Evolutionary conservation across 2,329 filamentous ascomycete genomes (phyloP), one percentile per base, ranked within the genome.

Genomic region (Venturia pyrina): DNA sequence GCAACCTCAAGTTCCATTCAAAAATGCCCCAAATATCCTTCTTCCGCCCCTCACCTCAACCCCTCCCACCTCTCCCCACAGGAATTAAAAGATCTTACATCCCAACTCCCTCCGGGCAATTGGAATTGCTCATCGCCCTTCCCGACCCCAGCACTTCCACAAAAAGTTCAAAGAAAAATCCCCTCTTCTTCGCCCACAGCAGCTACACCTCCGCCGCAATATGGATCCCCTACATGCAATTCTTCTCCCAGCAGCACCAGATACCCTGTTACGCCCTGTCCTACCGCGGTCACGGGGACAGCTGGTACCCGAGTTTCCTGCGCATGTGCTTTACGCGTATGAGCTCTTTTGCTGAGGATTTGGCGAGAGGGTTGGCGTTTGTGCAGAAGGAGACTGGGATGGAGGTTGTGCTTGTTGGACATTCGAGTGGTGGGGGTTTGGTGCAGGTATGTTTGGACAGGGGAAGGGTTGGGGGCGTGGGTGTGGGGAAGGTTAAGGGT

Each of bases 201-300:
- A 82, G 82, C 62, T 83, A 84, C 75, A 83, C 82, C 50, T 76
- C 76, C 65, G 83, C 83, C 8, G 79, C 78, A 71, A 77, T 83
- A 24, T 85, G 82, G 81, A 74, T 79, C 10, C 76, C 79, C 56
- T 85, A 82, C 69, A 80, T 85, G 76, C 74, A 73, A 32, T 82
- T 76, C 69, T 79, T 85, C 65, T 74, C 80, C 3, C 68, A 72
- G 5, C 72, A 72, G 32, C 69, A 69, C 21, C 78, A 79, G 17
- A 76, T 82, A 67, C 75, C 79, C 0, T 81, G 80, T 71, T 85
- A 84, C 69, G 81, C 83, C 13, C 69, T 84, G 43, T 83, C 80
- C 8, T 75, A 81, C 46, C 79, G 83, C 6, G 82, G 82, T 2
- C 82, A 66, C 15, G 64, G 63, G 15, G 63, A 3, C 10, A 57